Conservation (phyloP, 2,329 filamentous ascomycete genomes). For the Fusarium sp. region DNA sequence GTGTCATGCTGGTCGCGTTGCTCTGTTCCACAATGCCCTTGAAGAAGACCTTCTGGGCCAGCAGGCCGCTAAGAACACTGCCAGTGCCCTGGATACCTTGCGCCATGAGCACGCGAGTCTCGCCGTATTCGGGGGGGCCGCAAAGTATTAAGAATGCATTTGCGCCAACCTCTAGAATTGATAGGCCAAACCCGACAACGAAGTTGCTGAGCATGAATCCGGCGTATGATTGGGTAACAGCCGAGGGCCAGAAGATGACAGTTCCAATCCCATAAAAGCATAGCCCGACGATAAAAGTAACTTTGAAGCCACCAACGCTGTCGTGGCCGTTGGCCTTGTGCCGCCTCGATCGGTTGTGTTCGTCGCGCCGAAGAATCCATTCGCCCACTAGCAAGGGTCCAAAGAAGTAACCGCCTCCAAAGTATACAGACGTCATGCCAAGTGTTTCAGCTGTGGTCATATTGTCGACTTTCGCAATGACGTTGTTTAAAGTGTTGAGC, state of each 20-base stretch:
- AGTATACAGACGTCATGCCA: slow-evolving; percentile 77
- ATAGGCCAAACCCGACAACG: slow-evolving; percentile 80
- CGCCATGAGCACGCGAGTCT: slow-evolving; percentile 78
- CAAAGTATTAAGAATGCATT: slow-evolving; percentile 80
- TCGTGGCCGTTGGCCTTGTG: slow-evolving; percentile 52
- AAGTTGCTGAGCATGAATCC: slow-evolving; percentile 81
- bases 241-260: slow-evolving; percentile 88
- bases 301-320: slow-evolving; percentile 75
- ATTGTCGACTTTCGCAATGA: slow-evolving; percentile 70
- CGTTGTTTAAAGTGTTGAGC: slow-evolving; percentile 81
- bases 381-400: slow-evolving; percentile 76
- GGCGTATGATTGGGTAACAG: slow-evolving; percentile 77
- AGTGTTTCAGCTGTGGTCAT: slow-evolving; percentile 72
- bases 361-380: slow-evolving; percentile 75
- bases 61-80: slow-evolving; percentile 75
- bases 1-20: slow-evolving; percentile 52
- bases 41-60: slow-evolving; percentile 82
- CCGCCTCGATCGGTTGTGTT: slow-evolving; percentile 62
- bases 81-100: slow-evolving; percentile 82
- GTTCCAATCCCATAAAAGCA: slow-evolving; percentile 79
- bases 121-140: slow-evolving; percentile 77
- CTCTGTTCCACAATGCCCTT: slow-evolving; percentile 59
- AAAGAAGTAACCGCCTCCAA: slow-evolving; percentile 74
- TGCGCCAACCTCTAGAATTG: slow-evolving; percentile 81
- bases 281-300: slow-evolving; percentile 81